Evolutionary conservation across 371 early-diverging fungal genomes (phyloP).

Genomic region (Gilbertella persicaria): DNA sequence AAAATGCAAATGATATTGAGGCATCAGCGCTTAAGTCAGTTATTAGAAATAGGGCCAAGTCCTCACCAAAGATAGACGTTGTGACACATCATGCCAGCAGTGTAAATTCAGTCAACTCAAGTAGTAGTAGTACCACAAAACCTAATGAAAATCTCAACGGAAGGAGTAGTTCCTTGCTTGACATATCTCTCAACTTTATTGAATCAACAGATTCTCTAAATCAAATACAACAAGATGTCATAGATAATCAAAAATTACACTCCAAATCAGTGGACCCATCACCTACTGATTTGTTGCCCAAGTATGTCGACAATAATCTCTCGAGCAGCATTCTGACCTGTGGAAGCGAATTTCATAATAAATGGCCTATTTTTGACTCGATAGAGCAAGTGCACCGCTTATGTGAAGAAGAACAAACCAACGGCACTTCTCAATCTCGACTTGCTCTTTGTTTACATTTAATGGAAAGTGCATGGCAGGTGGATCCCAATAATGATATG

Average conservation of each 20-base stretch:
- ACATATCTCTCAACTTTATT: not conserved
- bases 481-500: slow-evolving; percentile 16
- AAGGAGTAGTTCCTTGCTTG: not conserved
- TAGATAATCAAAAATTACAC: not conserved
- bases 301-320: not conserved
- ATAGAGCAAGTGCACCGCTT: slow-evolving; percentile 25
- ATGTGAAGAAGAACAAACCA: slow-evolving; percentile 20
- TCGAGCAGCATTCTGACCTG: not conserved
- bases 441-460: slow-evolving; percentile 23
- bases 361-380: slow-evolving; percentile 29
- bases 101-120: not conserved
- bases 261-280: not conserved
- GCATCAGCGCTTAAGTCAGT: slow-evolving; percentile 5
- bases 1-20: slow-evolving; percentile 4
- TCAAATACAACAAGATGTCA: not conserved
- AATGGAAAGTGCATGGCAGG: slow-evolving; percentile 20
- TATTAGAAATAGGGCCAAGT: not conserved
- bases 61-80: slow-evolving; percentile 2
- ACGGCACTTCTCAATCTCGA: slow-evolving; percentile 15
- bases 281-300: slow-evolving; percentile 3
- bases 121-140: not conserved
- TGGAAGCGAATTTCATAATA: slow-evolving; percentile 10
- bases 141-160: not conserved
- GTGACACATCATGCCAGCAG: slow-evolving; percentile 1
- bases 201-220: slow-evolving; percentile 8